A percentile compares a stretch with the other conserved stretches of the same genome.
Evolutionary conservation across 2,329 filamentous ascomycete genomes (phyloP).

Genomic region (Aspergillus sp.): DNA sequence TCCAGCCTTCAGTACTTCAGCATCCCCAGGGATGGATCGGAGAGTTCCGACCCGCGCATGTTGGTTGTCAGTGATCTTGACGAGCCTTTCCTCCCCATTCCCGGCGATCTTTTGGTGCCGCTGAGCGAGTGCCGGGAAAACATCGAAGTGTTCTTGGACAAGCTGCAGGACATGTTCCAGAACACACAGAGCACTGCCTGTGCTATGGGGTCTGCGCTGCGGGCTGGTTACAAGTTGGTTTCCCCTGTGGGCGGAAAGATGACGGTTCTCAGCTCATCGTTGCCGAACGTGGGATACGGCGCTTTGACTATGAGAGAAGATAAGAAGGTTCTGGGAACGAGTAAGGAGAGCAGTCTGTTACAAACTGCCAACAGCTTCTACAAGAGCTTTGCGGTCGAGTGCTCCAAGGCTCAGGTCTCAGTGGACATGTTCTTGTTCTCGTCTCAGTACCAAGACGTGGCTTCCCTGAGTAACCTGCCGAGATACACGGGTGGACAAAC

Average conservation of each 20-base stretch:
- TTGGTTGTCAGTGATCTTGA: constrained; percentile 90
- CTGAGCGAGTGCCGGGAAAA: constrained; percentile 81
- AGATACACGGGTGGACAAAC: constrained; percentile 96
- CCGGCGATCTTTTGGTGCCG: constrained; percentile 82
- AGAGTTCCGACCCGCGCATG: constrained; percentile 79
- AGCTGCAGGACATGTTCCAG: constrained; percentile 93
- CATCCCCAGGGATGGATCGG: constrained; percentile 78
- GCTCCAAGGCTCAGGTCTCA: constrained; percentile 96
- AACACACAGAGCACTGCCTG: constrained; percentile 82
- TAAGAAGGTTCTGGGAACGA: constrained; percentile 89
- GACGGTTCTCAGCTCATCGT: constrained; percentile 76
- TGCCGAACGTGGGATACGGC: constrained; percentile 83
- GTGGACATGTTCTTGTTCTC: constrained; percentile 98
- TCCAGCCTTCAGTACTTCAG: constrained; percentile 94
- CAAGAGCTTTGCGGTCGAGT: constrained; percentile 98
- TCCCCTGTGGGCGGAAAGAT: constrained; percentile 92
- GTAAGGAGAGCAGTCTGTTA: constrained; percentile 76
- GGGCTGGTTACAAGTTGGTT: constrained; percentile 92
- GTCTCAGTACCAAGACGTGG: constrained; percentile 93
- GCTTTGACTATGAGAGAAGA: constrained; percentile 91
- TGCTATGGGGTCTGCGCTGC: constrained; percentile 89
- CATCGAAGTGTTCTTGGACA: constrained; percentile 82
- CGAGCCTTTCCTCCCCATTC: constrained; percentile 91
- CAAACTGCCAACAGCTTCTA: constrained; percentile 96
- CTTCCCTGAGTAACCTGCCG: constrained; percentile 88